These are phyloP conservation scores for Fragaria nilgerrensis DNA, from an alignment of 306 rosid species.

Conservation along the genomic window DNA sequence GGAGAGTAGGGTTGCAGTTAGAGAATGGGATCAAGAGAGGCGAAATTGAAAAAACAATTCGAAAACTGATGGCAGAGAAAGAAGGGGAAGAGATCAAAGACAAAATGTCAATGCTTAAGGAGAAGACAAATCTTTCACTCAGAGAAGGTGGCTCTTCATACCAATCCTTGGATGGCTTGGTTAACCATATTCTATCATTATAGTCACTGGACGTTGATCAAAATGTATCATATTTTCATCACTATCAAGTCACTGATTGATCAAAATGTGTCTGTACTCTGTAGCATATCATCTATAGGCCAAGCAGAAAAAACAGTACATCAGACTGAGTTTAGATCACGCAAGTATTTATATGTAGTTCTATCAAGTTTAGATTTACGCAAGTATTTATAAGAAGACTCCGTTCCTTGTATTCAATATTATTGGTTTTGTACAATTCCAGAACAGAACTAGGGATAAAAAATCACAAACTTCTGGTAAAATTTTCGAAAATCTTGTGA, in stretches of 20 bases:
- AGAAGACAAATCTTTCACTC: conserved; percentile 29
- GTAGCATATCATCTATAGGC: neutral
- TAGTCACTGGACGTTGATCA: too few species aligned
- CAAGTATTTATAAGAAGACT: neutral
- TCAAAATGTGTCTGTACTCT: neutral
- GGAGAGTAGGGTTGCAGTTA: conserved; percentile 48
- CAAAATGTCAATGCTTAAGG: conserved; percentile 32
- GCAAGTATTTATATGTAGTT: neutral
- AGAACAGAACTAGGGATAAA: too few species aligned
- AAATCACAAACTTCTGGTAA: too few species aligned
- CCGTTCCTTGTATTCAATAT: too few species aligned
- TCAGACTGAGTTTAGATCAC: neutral
- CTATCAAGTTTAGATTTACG: neutral
- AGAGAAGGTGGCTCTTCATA: conserved; percentile 22
- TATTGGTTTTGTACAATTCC: too few species aligned
- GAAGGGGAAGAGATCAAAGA: conserved; percentile 43
- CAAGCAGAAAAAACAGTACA: neutral
- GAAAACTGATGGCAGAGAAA: conserved; percentile 36
- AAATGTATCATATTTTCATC: neutral
- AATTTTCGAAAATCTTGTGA: too few species aligned
- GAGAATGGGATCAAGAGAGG: conserved; percentile 35
- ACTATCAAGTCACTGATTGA: neutral
- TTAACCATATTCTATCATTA: neutral
- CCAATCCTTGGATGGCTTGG: conserved; percentile 8
- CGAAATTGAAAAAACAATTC: conserved; percentile 37